These are phyloP conservation scores for Solanum etuberosum DNA, from an alignment of 257 asterid species.

Conservation along the genomic window DNA sequence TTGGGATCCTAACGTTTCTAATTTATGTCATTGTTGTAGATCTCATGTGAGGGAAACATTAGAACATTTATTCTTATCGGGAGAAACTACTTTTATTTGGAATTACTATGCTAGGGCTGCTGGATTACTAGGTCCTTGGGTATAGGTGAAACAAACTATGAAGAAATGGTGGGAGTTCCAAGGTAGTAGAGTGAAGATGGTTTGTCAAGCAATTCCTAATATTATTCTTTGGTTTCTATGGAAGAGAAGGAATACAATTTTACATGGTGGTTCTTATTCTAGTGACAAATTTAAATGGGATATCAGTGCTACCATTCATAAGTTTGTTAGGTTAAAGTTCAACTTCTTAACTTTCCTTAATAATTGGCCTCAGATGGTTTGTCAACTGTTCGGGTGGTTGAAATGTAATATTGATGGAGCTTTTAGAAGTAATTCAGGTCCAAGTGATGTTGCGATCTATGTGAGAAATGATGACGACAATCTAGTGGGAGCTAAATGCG, in stretches of 20 bases:
- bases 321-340: not conserved
- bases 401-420: not conserved
- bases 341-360: not conserved
- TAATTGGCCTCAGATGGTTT: too few species aligned
- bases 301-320: not conserved
- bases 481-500: not conserved
- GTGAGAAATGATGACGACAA: not conserved
- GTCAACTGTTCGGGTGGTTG: not conserved
- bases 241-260: too few species aligned
- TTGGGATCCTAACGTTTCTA: not conserved
- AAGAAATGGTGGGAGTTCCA: not conserved
- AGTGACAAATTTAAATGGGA: too few species aligned
- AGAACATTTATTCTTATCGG: not conserved
- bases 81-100: not conserved
- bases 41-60: not conserved
- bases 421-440: too few species aligned
- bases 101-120: too few species aligned
- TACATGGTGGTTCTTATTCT: not conserved
- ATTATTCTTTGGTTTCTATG: not conserved
- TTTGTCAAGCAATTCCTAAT: not conserved
- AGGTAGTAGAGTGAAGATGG: not conserved
- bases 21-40: not conserved
- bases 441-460: not conserved
- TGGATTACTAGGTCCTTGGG: not conserved
- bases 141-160: not conserved